Evolutionary conservation across 2,329 filamentous ascomycete genomes (phyloP), one percentile per base, ranked within the genome.

Genomic region (Talaromyces atroroseus): DNA sequence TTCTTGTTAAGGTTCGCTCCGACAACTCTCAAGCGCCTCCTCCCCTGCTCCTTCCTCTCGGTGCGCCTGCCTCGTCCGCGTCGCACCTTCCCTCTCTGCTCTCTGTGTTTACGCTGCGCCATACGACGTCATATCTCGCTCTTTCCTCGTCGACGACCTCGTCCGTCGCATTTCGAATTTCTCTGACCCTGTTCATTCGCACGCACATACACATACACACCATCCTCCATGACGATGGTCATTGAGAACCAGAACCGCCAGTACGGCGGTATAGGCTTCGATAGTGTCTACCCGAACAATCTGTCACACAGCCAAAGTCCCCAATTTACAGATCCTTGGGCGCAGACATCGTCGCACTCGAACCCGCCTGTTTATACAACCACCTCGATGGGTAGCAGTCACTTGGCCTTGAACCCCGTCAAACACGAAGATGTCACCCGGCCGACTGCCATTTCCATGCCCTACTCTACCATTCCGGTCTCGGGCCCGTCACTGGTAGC

Each of bases 311-410:
- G 64, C 44, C 66, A 72, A 42, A 84, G 88, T 62, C 84, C 88
- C 62, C 88, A 94, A 62, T 96, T 96, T 78, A 91, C 88, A 67
- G 94, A 96, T 73, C 91, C 91, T 44, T 96, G 92, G 92, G 79
- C 79, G 49, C 82, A 89, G 80, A 76, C 78, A 62, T 78, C 68
- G 59, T 80, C 75, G 70, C 81, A 76, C 78, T 84, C 76, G 74
- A 79, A 79, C 75, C 92, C 80, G 82, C 86, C 80, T 68, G 80
- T 70, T 44, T 75, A 74, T 68, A 65, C 79, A 71, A 77, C 85
- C 71, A 18, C 57, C 23, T 76, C 86, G 68, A 74, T 89, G 70
- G 80, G 80, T 62, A 79, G 84, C 64, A 82, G 79, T 63, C 77
- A 80, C 64, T 76, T 86, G 65, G 78, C 78, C 63, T 74, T 86